Evolutionary conservation across 2,329 filamentous ascomycete genomes (phyloP).

Genomic region (Trichoderma gracile): DNA sequence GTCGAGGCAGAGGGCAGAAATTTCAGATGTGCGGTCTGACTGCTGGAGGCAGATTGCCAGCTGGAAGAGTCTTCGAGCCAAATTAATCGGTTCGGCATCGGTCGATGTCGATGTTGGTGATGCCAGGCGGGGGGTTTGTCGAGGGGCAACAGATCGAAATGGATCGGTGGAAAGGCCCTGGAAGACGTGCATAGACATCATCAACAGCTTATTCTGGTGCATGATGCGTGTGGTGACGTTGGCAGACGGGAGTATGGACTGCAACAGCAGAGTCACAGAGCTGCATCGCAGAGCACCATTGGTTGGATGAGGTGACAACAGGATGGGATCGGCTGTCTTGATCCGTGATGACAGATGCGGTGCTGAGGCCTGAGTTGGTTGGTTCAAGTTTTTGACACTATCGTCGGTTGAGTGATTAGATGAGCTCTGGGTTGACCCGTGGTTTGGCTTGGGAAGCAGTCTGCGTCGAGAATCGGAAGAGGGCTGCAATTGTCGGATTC

Average conservation of each 20-base stretch:
- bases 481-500: neutral
- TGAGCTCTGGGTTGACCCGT: neutral
- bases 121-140: neutral
- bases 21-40: slow-evolving; percentile 3
- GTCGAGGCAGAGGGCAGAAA: neutral
- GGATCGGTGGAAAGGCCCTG: slow-evolving; percentile 9
- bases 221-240: slow-evolving; percentile 16
- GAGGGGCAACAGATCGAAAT: neutral
- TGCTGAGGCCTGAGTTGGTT: neutral
- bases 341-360: neutral
- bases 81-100: neutral
- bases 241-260: slow-evolving; percentile 13
- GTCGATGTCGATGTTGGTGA: neutral
- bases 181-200: slow-evolving; percentile 21
- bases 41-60: slow-evolving; percentile 15
- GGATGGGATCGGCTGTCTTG: too few species aligned
- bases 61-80: slow-evolving; percentile 14
- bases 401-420: neutral
- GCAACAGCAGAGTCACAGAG: neutral
- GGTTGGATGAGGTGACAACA: neutral
- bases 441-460: neutral
- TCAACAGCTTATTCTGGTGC: slow-evolving; percentile 8
- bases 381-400: neutral
- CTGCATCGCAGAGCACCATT: neutral
- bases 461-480: neutral